These are phyloP conservation scores for Conticribra weissflogii DNA, from an alignment of 108 stramenopile species.

Conservation along the genomic window DNA sequence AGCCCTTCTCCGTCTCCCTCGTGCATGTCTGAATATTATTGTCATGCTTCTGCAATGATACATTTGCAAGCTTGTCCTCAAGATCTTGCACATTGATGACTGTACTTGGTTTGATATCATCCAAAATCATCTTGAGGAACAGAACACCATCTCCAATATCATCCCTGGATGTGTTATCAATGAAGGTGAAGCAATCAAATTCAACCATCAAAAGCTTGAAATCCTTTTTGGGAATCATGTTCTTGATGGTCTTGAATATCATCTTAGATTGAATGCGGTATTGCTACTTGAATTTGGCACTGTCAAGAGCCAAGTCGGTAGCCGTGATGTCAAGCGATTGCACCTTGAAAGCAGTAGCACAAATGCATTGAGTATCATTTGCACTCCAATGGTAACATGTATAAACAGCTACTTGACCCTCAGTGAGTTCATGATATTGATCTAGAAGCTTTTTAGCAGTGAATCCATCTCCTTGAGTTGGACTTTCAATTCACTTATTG, in stretches of 20 bases:
- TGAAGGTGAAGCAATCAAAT: not conserved
- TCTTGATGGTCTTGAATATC: not conserved
- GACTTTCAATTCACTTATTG: too few relatives aligned
- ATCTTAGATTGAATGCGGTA: slow-evolving; percentile 7
- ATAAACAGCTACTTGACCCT: too few relatives aligned
- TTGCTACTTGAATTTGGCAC: too few relatives aligned
- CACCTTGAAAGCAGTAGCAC: too few relatives aligned
- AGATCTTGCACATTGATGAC: slow-evolving; percentile 12
- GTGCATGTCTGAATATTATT: slow-evolving; percentile 5
- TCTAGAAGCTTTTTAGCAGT: too few relatives aligned
- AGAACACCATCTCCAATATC: slow-evolving; percentile 6
- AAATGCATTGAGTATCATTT: too few relatives aligned
- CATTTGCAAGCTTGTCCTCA: not conserved
- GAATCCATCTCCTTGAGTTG: too few relatives aligned
- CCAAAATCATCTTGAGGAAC: slow-evolving; percentile 7
- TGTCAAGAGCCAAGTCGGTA: too few relatives aligned
- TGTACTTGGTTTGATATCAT: slow-evolving; percentile 9
- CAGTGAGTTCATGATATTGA: too few relatives aligned
- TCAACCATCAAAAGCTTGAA: not conserved
- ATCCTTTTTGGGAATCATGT: not conserved
- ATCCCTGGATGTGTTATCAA: not conserved
- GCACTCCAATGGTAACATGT: too few relatives aligned
- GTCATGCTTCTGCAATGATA: not conserved
- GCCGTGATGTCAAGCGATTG: too few relatives aligned
- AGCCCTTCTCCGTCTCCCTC: not conserved